Conservation (phyloP, 2,329 filamentous ascomycete genomes). For the Talaromyces sp. region DNA sequence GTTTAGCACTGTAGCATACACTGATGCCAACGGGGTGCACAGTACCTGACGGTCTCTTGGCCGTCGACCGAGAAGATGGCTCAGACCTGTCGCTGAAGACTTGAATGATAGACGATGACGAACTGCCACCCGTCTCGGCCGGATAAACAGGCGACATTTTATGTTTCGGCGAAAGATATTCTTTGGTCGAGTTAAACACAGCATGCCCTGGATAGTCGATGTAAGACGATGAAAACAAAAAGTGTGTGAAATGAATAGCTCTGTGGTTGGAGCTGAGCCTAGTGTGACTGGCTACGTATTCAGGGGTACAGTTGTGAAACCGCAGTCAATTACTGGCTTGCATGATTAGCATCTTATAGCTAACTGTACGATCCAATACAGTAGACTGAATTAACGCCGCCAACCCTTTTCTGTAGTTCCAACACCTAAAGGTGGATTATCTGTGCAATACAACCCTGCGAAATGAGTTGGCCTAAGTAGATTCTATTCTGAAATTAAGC, state of each 20-base stretch:
- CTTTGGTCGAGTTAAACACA: background rate
- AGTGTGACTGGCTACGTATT: background rate
- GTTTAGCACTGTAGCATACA: constrained; percentile 1
- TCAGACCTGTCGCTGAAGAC: background rate
- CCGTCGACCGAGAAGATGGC: constrained; percentile 1
- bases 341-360: background rate
- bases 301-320: background rate
- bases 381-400: no score
- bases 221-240: background rate
- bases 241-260: no score
- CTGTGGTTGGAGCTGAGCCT: no score
- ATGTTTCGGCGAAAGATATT: background rate
- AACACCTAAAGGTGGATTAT: no score
- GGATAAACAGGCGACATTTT: background rate
- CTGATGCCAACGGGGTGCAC: background rate
- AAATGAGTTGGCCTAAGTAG: no score
- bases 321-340: background rate
- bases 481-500: no score
- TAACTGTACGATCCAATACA: background rate
- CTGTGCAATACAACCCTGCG: no score
- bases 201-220: background rate
- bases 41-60: background rate
- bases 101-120: background rate
- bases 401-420: no score
- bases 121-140: background rate